Conservation (phyloP, 2,329 filamentous ascomycete species). For the Lachnellula hyalina region DNA sequence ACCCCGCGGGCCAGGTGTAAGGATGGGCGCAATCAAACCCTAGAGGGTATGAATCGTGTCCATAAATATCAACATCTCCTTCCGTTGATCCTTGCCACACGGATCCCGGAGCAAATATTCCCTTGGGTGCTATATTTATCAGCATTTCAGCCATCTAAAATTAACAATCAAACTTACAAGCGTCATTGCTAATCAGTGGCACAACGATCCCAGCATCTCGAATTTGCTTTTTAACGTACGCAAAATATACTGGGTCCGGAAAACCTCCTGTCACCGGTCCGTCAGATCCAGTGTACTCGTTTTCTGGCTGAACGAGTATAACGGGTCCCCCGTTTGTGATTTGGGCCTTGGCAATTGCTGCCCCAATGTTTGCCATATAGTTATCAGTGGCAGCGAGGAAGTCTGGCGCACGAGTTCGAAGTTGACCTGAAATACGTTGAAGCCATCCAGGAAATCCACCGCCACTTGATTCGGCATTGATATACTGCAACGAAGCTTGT, state of each 20-base stretch:
- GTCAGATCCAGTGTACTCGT: constrained; percentile 62
- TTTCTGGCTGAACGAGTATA: constrained; percentile 75
- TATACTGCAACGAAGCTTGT: constrained; percentile 47
- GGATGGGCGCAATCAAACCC: constrained; percentile 43
- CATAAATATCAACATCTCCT: constrained; percentile 32
- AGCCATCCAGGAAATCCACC: constrained; percentile 81
- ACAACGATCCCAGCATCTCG: constrained; percentile 65
- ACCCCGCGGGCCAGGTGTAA: constrained; percentile 51
- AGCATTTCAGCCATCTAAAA: not conserved
- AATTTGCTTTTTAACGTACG: constrained; percentile 64
- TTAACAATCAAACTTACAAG: constrained; percentile 29
- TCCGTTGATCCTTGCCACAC: constrained; percentile 24
- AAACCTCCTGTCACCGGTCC: constrained; percentile 45
- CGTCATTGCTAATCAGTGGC: constrained; percentile 72
- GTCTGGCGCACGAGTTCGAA: constrained; percentile 57
- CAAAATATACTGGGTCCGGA: constrained; percentile 64
- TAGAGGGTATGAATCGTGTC: constrained; percentile 39
- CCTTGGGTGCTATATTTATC: constrained; percentile 7
- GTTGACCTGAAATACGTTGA: constrained; percentile 57
- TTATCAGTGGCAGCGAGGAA: constrained; percentile 64
- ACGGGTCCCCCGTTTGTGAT: constrained; percentile 80
- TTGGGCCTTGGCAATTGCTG: constrained; percentile 66
- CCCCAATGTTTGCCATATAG: constrained; percentile 51
- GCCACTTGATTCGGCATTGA: constrained; percentile 71
- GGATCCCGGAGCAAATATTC: constrained; percentile 27